Conservation (phyloP, 1,284 basidiomycete species). For the Porogramme epimiltina region DNA sequence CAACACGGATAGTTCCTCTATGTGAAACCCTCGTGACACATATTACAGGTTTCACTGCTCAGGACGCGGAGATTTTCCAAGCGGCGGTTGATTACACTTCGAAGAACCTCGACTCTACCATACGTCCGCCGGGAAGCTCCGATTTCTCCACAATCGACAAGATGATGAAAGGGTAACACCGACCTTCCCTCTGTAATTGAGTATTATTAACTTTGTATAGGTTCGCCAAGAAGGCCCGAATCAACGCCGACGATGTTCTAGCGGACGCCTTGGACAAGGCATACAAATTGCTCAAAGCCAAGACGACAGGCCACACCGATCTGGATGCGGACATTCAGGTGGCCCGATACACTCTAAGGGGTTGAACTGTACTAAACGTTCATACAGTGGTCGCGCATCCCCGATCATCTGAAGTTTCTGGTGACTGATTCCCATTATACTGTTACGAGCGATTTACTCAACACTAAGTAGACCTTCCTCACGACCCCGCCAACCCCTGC, state of each 20-base stretch:
- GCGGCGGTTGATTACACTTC: slow-evolving; percentile 52
- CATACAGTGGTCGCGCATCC: slow-evolving; percentile 54
- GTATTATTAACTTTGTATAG: slow-evolving; percentile 12
- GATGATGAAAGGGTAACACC: slow-evolving; percentile 57
- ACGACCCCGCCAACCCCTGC: slow-evolving; percentile 49
- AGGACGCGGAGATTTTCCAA: slow-evolving; percentile 49
- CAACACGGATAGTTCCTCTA: slow-evolving; percentile 53
- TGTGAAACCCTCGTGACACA: slow-evolving; percentile 60
- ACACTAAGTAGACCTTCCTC: slow-evolving; percentile 48
- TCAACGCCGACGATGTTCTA: slow-evolving; percentile 60
- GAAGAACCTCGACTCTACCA: slow-evolving; percentile 50
- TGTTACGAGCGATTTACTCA: background rate
- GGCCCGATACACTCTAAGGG: slow-evolving; percentile 30
- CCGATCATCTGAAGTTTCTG: slow-evolving; percentile 71
- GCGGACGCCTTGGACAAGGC: slow-evolving; percentile 58
- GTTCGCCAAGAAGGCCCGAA: slow-evolving; percentile 65
- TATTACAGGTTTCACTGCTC: slow-evolving; percentile 41
- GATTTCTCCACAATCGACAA: slow-evolving; percentile 58
- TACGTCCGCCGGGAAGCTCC: slow-evolving; percentile 54
- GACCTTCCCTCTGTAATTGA: slow-evolving; percentile 2
- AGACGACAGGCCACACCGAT: slow-evolving; percentile 51
- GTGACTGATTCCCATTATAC: slow-evolving; percentile 37
- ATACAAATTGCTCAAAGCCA: slow-evolving; percentile 50
- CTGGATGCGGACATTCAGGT: slow-evolving; percentile 69
- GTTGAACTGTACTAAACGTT: background rate